Percentiles rank a stretch among this genome's conserved stretches.
Conservation (phyloP, 257 asterid genomes). For the Solanum tarijense region DNA sequence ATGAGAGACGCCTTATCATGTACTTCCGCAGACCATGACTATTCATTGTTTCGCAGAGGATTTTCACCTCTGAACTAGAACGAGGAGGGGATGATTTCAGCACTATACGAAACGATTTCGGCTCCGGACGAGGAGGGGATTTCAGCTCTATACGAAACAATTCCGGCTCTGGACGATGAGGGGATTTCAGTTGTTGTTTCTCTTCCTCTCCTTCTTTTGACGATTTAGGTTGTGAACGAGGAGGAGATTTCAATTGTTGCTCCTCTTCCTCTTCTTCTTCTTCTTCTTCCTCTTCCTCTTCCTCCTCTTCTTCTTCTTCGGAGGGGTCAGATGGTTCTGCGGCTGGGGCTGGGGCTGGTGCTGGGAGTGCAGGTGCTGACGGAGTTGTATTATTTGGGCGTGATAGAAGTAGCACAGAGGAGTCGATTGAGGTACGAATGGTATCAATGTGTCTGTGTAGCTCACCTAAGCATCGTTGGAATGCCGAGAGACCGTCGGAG, state of each 20-base stretch:
- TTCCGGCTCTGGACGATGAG: neutral
- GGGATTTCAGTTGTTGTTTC: neutral
- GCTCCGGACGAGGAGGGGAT: neutral
- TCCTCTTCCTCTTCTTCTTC: neutral
- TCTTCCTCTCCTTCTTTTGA: neutral
- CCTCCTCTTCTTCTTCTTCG: neutral
- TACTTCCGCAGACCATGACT: conserved; percentile 45
- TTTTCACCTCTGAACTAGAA: conserved; percentile 47
- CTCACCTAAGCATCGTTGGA: conserved; percentile 46
- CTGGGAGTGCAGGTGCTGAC: neutral
- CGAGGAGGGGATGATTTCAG: neutral
- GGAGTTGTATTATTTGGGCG: neutral
- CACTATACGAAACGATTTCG: neutral
- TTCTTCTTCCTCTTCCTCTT: neutral
- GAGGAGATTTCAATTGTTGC: too few species aligned
- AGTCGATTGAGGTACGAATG: conserved; percentile 25
- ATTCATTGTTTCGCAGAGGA: conserved; percentile 47
- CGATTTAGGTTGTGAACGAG: too few species aligned
- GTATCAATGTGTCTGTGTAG: conserved; percentile 45
- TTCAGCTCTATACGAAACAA: neutral
- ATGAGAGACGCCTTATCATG: conserved; percentile 25
- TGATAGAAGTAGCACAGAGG: conserved; percentile 13
- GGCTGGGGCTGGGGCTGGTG: neutral
- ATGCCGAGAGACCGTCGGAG: conserved; percentile 35
- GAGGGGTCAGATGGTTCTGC: neutral